Conservation (phyloP, 345 rosid genomes). For the Hibiscus trionum region DNA sequence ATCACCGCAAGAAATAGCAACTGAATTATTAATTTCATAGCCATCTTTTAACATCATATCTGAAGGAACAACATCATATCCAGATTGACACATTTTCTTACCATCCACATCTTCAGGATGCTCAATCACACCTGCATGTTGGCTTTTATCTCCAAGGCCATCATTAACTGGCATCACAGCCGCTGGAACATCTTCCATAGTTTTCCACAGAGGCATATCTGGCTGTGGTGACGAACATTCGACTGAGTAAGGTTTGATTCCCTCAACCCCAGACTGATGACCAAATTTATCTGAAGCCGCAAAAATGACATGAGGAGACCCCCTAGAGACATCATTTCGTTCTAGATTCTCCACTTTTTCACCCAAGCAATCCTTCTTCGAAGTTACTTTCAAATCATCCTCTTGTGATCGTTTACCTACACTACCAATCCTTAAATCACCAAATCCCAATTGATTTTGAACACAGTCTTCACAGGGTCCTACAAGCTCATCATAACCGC, state of each 20-base stretch:
- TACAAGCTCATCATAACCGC: constrained; percentile 4
- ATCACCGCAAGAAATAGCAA: constrained; percentile 25
- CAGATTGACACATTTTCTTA: constrained; percentile 15
- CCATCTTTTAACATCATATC: constrained; percentile 9
- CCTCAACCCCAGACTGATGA: constrained; percentile 10
- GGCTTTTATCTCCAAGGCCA: constrained; percentile 19
- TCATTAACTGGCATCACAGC: constrained; percentile 28
- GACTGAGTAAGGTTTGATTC: constrained; percentile 12
- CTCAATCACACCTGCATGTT: neutral
- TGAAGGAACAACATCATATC: neutral
- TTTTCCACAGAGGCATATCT: constrained; percentile 32
- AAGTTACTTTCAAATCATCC: constrained; percentile 5
- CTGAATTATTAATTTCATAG: constrained; percentile 13
- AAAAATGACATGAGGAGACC: constrained; percentile 6
- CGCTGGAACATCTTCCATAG: constrained; percentile 27
- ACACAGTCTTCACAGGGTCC: constrained; percentile 1
- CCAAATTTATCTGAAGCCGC: constrained; percentile 12
- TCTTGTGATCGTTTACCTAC: neutral
- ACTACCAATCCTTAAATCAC: constrained; percentile 5
- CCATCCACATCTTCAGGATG: constrained; percentile 11
- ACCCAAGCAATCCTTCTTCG: neutral
- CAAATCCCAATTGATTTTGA: constrained; percentile 13
- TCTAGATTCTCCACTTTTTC: neutral
- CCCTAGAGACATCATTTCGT: constrained; percentile 7
- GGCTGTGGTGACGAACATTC: constrained; percentile 24